A percentile compares a stretch with the other conserved stretches of the same genome.
Conservation (phyloP, 768 basidiomycete genomes). For the Suillus discolor region DNA sequence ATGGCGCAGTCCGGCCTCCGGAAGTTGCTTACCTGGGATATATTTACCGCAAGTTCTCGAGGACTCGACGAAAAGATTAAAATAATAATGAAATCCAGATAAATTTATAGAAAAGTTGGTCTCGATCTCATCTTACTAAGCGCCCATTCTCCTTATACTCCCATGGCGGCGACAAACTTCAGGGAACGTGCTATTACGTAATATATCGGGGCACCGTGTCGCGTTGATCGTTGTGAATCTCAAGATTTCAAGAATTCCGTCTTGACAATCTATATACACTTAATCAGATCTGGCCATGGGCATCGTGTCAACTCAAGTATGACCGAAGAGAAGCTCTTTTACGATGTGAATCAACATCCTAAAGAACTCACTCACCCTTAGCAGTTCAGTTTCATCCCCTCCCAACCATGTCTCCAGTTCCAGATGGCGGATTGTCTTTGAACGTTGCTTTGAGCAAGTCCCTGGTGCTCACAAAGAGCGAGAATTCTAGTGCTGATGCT, state of each 20-base stretch:
- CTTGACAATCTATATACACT: constrained; percentile 4
- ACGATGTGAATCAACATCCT: constrained; percentile 12
- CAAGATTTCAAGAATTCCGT: background rate
- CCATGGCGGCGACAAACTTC: background rate
- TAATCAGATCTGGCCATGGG: constrained; percentile 1
- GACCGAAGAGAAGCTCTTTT: constrained; percentile 16
- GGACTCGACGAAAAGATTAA: no score
- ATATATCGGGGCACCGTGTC: constrained; percentile 2
- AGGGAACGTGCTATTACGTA: background rate
- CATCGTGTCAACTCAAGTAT: constrained; percentile 7
- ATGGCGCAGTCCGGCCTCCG: background rate
- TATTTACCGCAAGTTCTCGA: no score
- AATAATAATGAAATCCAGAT: no score
- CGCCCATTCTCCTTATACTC: background rate
- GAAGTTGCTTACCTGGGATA: background rate
- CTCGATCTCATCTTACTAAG: no score
- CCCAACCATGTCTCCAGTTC: constrained; percentile 11
- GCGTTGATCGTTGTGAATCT: constrained; percentile 4
- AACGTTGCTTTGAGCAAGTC: constrained; percentile 7
- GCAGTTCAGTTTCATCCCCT: constrained; percentile 1
- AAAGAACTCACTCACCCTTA: constrained; percentile 12
- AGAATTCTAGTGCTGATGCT: background rate
- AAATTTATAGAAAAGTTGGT: no score
- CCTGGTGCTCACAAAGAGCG: constrained; percentile 3
- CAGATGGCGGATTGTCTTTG: constrained; percentile 1